Percentiles rank a stretch among this genome's conserved stretches.
These are phyloP conservation scores for Naganishia liquefaciens DNA, from an alignment of 1,284 basidiomycete species.

Conservation along the genomic window DNA sequence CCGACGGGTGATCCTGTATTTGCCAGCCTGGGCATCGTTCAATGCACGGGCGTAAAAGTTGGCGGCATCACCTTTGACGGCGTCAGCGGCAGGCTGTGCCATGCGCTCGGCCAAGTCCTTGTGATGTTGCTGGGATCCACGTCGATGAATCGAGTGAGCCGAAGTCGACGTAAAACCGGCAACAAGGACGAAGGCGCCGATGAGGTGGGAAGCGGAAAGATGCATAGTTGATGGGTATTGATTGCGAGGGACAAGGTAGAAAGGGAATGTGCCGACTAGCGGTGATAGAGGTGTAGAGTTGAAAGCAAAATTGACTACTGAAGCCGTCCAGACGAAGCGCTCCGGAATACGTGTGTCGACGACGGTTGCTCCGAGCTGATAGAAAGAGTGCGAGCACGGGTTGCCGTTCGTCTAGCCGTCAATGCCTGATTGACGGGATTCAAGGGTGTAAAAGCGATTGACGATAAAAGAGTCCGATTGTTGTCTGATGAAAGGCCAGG, in stretches of 20 bases:
- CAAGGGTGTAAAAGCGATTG: not conserved
- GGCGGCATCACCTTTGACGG: conserved; percentile 12
- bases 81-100: conserved; percentile 7
- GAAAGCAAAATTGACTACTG: not conserved
- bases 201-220: conserved; percentile 26
- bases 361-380: conserved; percentile 8
- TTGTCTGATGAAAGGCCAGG: not conserved
- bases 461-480: conserved; percentile 6
- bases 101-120: conserved; percentile 20
- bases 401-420: conserved; percentile 3
- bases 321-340: not conserved
- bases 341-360: not conserved
- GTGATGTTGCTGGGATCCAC: conserved; percentile 24
- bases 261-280: conserved; percentile 14
- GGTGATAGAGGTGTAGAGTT: not conserved
- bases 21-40: conserved; percentile 21
- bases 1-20: conserved; percentile 23
- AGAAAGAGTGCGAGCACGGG: not conserved
- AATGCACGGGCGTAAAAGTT: conserved; percentile 27
- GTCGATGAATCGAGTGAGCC: conserved; percentile 27
- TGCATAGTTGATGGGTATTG: conserved; percentile 21
- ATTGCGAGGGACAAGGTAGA: not conserved
- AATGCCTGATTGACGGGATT: conserved; percentile 26
- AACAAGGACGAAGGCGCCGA: conserved; percentile 21
- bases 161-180: conserved; percentile 24